A percentile compares a stretch with the other conserved stretches of the same genome.
These are phyloP conservation scores for Ophiorrhiza pumila DNA, from an alignment of 257 asterid genomes.

Conservation along the genomic window DNA sequence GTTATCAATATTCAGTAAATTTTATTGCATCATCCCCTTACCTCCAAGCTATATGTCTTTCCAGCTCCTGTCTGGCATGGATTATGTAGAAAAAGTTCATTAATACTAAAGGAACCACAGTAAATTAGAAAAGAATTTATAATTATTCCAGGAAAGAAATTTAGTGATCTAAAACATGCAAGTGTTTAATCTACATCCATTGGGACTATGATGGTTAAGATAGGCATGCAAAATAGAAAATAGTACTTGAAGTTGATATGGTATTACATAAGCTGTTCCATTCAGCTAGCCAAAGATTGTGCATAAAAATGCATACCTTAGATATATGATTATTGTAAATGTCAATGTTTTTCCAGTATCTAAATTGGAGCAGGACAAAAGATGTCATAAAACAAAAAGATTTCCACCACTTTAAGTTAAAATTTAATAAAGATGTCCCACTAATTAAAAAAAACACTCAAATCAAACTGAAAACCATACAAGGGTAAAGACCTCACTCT, in stretches of 20 bases:
- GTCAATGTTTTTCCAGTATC: not conserved
- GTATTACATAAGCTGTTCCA: not conserved
- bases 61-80: slow-evolving; percentile 88
- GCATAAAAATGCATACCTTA: not conserved
- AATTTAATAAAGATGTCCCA: not conserved
- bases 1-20: slow-evolving; percentile 2
- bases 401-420: not conserved
- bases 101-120: not conserved
- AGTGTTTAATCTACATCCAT: slow-evolving; percentile 1
- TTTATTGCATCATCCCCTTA: slow-evolving; percentile 27
- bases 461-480: not conserved
- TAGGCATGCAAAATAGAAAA: not conserved
- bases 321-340: not conserved
- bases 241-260: not conserved
- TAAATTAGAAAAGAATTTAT: not conserved
- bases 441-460: not conserved
- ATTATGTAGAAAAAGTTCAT: slow-evolving; percentile 13
- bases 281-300: not conserved
- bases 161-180: not conserved
- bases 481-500: no score
- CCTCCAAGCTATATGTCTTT: slow-evolving; percentile 93
- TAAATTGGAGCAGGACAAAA: not conserved
- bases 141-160: not conserved
- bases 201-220: not conserved
- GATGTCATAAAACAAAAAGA: not conserved